Base-by-base conservation (phyloP, 768 basidiomycete species). In the Leccinum aurantiacum region DNA sequence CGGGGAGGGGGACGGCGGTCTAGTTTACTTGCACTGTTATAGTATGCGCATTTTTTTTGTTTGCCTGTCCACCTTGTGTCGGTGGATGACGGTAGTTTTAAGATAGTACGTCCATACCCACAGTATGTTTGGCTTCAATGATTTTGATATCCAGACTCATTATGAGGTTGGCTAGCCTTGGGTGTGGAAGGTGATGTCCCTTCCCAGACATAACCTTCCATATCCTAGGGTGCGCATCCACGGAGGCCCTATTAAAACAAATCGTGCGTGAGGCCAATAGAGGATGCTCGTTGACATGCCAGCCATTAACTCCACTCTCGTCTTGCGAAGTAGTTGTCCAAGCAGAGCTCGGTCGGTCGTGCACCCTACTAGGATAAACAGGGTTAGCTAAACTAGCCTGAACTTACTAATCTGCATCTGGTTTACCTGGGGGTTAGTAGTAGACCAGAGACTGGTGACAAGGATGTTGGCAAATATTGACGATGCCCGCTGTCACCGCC, bases 1-100 rank as follows among this genome's bases (percentile, higher is more conserved):
- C 10, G 14, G 14, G 15, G 15, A 25, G 17, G 3, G 24, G 6
- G 8, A 35, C 6, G 15, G n/a, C 17, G 35, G 31, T 19, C 11
- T 46, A 46, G 22, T 2, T 47, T 64, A 60, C 41, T 3, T 61
- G 63, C 56, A 65, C 38, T 22, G 0, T 46, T 54, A 48, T 53
- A 31, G 5, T 38, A 11, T 41, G 41, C 41, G 6, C 35, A 9
- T 24, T 11, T 38, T 44, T 35, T 19, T 38, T 19, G 6, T 51
- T 51, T 25, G 3, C 25, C 38, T 41, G 17, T 37, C 17, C 17
- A 9, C 38, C 38, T n/a, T n/a, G 17, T 5, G 41, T 41, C 9
- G n/a, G 41, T n/a, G 17, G 8, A n/a, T 9, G 52, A 15, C 2
- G n/a, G 5, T 31, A 54, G 29, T 6, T 15, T 29, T 15, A 2